Evolutionary conservation across 371 early-diverging fungal species (phyloP).

Genomic region (Apophysomyces variabilis): DNA sequence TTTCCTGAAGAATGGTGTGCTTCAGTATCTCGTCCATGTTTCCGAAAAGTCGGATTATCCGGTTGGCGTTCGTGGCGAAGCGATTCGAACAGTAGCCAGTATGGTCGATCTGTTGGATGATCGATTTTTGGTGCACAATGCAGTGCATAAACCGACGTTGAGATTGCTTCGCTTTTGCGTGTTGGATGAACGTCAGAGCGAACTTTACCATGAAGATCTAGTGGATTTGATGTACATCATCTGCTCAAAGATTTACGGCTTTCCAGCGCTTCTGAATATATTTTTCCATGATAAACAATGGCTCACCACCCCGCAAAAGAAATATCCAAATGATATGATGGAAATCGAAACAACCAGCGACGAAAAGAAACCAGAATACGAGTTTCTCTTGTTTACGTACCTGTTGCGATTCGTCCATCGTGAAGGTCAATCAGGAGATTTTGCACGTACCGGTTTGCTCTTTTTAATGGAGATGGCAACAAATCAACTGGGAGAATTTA

Average conservation of each 20-base stretch:
- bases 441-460: conserved; percentile 81
- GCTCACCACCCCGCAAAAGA: conserved; percentile 59
- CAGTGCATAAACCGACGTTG: conserved; percentile 82
- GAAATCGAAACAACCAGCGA: conserved; percentile 12
- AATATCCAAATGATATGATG: background rate
- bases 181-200: conserved; percentile 47
- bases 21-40: conserved; percentile 74
- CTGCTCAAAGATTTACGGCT: conserved; percentile 85
- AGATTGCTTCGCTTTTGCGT: conserved; percentile 71
- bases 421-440: conserved; percentile 84
- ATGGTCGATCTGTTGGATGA: conserved; percentile 83
- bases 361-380: conserved; percentile 56
- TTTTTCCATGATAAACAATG: conserved; percentile 82
- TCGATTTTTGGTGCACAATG: conserved; percentile 81
- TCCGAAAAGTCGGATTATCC: conserved; percentile 77
- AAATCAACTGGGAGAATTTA: conserved; percentile 72
- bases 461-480: conserved; percentile 80
- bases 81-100: conserved; percentile 71
- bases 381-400: conserved; percentile 82
- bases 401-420: conserved; percentile 78
- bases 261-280: conserved; percentile 79
- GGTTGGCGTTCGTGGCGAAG: conserved; percentile 77
- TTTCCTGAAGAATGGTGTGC: conserved; percentile 77
- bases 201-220: conserved; percentile 75
- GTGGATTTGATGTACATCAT: conserved; percentile 84